These are phyloP conservation scores for Paracorniculantispora psalliotae DNA, from an alignment of 2,329 filamentous ascomycete genomes.

Conservation along the genomic window DNA sequence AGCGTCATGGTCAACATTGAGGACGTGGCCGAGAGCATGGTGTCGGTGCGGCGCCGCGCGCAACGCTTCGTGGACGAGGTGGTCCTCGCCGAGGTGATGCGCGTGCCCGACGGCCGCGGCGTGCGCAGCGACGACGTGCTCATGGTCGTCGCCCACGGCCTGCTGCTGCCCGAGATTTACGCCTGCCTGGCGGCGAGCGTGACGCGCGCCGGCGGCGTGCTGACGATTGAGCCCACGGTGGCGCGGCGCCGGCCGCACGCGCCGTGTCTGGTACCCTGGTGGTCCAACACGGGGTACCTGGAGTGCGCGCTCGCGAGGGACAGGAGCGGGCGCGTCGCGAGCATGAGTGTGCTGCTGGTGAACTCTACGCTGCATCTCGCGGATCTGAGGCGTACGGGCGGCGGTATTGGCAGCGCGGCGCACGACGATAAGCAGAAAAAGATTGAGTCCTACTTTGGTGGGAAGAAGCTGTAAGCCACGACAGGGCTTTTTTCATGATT, in stretches of 20 bases:
- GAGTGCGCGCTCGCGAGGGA: conserved; percentile 26
- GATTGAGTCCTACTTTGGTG: conserved; percentile 67
- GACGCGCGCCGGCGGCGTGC: conserved; percentile 39
- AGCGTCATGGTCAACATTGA: conserved; percentile 25
- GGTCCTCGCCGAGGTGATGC: conserved; percentile 43
- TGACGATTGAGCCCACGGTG: background rate
- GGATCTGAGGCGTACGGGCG: conserved; percentile 71
- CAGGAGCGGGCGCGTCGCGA: background rate
- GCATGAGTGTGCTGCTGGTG: conserved; percentile 49
- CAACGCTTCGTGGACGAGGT: conserved; percentile 61
- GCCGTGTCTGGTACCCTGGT: conserved; percentile 33
- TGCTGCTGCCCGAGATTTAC: conserved; percentile 67
- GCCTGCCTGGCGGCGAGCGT: conserved; percentile 47
- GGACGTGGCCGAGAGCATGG: conserved; percentile 60
- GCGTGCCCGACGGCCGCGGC: too few species aligned
- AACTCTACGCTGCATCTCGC: conserved; percentile 69
- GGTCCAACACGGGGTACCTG: conserved; percentile 51
- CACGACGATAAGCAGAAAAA: conserved; percentile 73
- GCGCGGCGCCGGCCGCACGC: conserved; percentile 15
- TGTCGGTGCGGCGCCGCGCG: conserved; percentile 60
- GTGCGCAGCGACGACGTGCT: conserved; percentile 36
- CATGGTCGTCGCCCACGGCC: conserved; percentile 78
- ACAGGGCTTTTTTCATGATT: too few species aligned
- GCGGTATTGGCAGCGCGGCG: conserved; percentile 73
- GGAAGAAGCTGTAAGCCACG: conserved; percentile 24